phyloP scores from a whole-genome alignment of 1,284 basidiomycete genomes.

The Gomphus bonarii region DNA sequence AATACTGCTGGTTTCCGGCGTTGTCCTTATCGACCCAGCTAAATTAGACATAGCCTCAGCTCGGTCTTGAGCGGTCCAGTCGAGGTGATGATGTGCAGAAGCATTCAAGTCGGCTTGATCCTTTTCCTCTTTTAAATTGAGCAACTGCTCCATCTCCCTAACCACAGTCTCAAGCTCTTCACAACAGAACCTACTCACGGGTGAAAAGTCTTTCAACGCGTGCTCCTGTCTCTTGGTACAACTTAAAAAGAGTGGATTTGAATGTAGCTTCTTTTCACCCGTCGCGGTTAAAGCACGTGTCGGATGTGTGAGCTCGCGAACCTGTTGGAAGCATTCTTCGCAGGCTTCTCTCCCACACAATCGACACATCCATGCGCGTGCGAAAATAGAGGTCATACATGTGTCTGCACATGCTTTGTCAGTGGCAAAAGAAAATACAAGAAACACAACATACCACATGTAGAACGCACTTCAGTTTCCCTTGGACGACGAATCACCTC shows the following conservation, averaged over 20 bases:
- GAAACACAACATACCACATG: constrained; percentile 55
- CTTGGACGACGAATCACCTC: constrained; percentile 61
- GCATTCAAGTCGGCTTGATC: background rate
- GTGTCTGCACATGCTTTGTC: constrained; percentile 50
- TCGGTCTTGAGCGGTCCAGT: background rate
- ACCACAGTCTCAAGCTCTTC: constrained; percentile 57
- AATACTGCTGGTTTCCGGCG: constrained; percentile 8
- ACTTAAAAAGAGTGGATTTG: constrained; percentile 62
- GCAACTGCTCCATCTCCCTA: constrained; percentile 50
- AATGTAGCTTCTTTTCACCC: constrained; percentile 51
- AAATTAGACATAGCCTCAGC: background rate
- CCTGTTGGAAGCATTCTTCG: constrained; percentile 67
- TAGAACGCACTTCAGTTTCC: constrained; percentile 71
- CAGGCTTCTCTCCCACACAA: constrained; percentile 88
- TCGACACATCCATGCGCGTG: constrained; percentile 81
- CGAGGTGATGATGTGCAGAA: background rate
- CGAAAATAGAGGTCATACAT: constrained; percentile 88
- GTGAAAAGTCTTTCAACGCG: constrained; percentile 56
- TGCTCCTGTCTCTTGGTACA: constrained; percentile 65
- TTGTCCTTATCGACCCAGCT: constrained; percentile 7
- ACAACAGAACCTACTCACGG: constrained; percentile 68
- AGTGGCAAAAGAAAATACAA: background rate
- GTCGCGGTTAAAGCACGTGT: constrained; percentile 33
- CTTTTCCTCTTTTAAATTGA: constrained; percentile 18
- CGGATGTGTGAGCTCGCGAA: constrained; percentile 48